A percentile compares a stretch with the other conserved stretches of the same genome.
Evolutionary conservation across 2,329 filamentous ascomycete species (phyloP).

Genomic region (Chrysosporium queenslandicum): DNA sequence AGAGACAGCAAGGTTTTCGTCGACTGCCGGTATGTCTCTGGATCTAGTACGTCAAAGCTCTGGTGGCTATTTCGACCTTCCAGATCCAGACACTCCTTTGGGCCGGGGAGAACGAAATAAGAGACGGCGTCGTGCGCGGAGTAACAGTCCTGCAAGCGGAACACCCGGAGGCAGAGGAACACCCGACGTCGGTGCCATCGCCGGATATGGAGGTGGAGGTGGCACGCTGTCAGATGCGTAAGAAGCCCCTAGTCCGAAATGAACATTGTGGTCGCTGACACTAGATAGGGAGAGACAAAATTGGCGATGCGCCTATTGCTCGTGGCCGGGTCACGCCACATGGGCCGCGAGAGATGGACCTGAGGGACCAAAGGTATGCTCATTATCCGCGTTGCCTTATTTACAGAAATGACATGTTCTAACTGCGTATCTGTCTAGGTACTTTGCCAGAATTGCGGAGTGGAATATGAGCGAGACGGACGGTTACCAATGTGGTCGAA

Average conservation of each 20-base stretch:
- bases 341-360: conserved; percentile 95
- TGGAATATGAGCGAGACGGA: conserved; percentile 78
- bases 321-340: conserved; percentile 76
- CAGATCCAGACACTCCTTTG: conserved; percentile 63
- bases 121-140: conserved; percentile 88
- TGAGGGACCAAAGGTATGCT: conserved; percentile 60
- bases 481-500: conserved; percentile 68
- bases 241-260: conserved; percentile 9
- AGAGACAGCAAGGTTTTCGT: conserved; percentile 87
- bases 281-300: conserved; percentile 55
- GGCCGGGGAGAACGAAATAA: conserved; percentile 86
- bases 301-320: conserved; percentile 85
- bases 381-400: neutral
- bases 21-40: conserved; percentile 68
- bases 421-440: conserved; percentile 45
- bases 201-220: conserved; percentile 59
- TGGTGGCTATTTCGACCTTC: conserved; percentile 50
- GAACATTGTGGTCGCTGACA: conserved; percentile 14
- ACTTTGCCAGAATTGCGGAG: conserved; percentile 86
- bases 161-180: conserved; percentile 67
- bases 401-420: conserved; percentile 15
- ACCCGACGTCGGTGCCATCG: conserved; percentile 54
- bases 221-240: conserved; percentile 56
- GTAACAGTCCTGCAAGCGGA: conserved; percentile 65
- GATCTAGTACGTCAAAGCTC: conserved; percentile 53